Base-by-base conservation (phyloP, 495 filamentous ascomycete species). In the Talaromyces borbonicus region DNA sequence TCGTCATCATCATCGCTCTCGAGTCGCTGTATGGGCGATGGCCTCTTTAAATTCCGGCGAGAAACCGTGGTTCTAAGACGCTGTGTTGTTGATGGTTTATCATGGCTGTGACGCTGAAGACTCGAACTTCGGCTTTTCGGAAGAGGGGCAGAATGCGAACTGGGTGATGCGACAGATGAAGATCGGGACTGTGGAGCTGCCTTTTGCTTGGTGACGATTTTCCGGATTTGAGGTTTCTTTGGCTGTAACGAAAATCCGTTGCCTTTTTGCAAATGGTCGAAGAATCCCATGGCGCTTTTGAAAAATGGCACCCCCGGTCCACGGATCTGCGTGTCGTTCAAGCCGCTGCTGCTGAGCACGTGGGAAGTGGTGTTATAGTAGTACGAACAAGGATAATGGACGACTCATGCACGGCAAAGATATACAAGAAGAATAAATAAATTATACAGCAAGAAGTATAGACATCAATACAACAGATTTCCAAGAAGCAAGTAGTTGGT, bases 191-290 rank as follows among this genome's bases (percentile, higher is more conserved):
- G 54, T 23, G 63, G 52, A 31, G 58, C 63, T 20, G 63, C 56
- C 40, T 61, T 57, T 39, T 60, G 54, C 39, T 70, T 66, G 12
- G 31, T 33, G 27, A 69, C 62, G 36, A 73, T 63, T 55, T 72
- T 70, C 49, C 72, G 69, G 11, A 70, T 68, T 49, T 71, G 63
- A 16, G 69, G 56, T 29, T 69, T 69, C 51, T 73, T 66, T n/a
- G 70, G 55, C 46, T 75, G 71, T 42, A 75, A 53, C 16, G 71
- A 69, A 33, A 71, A 68, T 32, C 56, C 62, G 51, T 69, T 71
- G 58, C 67, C 66, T 62, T 73, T 76, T 42, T 76, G 73, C 45
- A 77, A 62, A 52, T 74, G 69, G 53, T 75, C 71, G 53, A 77
- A 77, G 56, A 73, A 73, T 43, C 71, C 72, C 73, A 76, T 76